phyloP scores from a whole-genome alignment of 2,329 filamentous ascomycete species.

The Colletotrichum musicola region DNA sequence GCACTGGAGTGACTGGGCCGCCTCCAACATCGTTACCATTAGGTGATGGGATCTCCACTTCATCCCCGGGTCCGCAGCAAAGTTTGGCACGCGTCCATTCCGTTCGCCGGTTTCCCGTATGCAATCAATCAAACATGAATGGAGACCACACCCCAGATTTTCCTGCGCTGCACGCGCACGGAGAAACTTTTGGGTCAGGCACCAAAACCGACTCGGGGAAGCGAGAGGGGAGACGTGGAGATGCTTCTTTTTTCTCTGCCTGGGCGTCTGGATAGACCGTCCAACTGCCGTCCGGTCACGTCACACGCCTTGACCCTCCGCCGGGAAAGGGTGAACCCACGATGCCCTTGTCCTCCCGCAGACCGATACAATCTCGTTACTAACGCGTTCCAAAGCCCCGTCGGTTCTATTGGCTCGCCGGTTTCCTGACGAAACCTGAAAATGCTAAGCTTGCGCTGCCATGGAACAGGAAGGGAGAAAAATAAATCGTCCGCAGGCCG shows the following conservation, averaged over 20 bases:
- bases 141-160: neutral
- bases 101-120: neutral
- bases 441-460: neutral
- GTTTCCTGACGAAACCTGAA: too few species aligned
- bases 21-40: conserved; percentile 12
- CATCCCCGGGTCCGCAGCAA: neutral
- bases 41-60: conserved; percentile 16
- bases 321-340: too few species aligned
- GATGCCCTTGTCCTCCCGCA: neutral
- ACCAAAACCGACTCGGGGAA: neutral
- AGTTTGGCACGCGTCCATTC: too few species aligned
- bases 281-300: conserved; percentile 1
- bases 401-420: conserved; percentile 17
- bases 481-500: neutral
- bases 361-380: conserved; percentile 12
- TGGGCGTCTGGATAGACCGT: neutral
- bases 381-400: neutral
- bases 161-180: neutral
- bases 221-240: neutral
- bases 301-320: conserved; percentile 16
- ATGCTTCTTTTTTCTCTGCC: neutral
- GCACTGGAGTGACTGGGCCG: too few species aligned
- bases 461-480: neutral
- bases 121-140: neutral
- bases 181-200: neutral